Conservation (phyloP, 2,329 filamentous ascomycete genomes). For the Magnaporthiopsis poae region DNA sequence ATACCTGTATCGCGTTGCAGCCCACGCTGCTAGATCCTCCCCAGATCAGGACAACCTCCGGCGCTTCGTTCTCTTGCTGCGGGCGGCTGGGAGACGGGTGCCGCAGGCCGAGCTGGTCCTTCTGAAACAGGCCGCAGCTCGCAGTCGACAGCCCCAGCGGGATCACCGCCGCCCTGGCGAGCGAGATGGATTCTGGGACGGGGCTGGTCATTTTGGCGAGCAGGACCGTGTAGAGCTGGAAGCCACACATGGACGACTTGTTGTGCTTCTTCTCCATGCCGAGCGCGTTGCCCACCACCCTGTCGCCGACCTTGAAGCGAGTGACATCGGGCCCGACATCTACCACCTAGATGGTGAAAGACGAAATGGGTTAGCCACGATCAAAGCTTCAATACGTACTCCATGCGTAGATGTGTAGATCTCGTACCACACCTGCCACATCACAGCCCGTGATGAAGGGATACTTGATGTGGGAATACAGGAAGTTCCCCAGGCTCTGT, state of each 20-base stretch:
- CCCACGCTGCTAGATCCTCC: slow-evolving; percentile 39
- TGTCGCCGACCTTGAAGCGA: slow-evolving; percentile 4
- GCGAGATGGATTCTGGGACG: slow-evolving; percentile 19
- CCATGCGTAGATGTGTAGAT: slow-evolving; percentile 3
- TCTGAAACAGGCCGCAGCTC: slow-evolving; percentile 17
- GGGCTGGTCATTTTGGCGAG: slow-evolving; percentile 1
- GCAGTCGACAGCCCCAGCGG: slow-evolving; percentile 22
- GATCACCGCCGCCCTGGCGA: slow-evolving; percentile 18
- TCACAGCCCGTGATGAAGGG: slow-evolving; percentile 25
- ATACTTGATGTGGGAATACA: slow-evolving; percentile 21
- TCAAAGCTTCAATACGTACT: background rate
- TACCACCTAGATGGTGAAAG: background rate
- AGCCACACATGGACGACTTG: slow-evolving; percentile 12
- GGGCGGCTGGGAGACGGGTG: slow-evolving; percentile 6
- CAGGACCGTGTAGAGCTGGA: slow-evolving; percentile 17
- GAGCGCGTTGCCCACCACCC: slow-evolving; percentile 1
- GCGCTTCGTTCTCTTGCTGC: background rate
- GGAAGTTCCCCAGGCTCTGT: slow-evolving; percentile 19
- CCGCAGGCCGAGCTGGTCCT: slow-evolving; percentile 15
- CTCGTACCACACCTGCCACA: slow-evolving; percentile 24
- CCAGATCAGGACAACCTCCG: slow-evolving; percentile 21
- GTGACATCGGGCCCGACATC: slow-evolving; percentile 2
- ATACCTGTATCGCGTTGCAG: slow-evolving; percentile 26
- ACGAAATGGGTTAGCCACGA: background rate
- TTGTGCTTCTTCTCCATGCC: slow-evolving; percentile 7